Percentiles rank a stretch among this genome's conserved stretches.
Evolutionary conservation across 1,139 yeast species (phyloP).

Genomic region (Debaryomycetaceae sp.): DNA sequence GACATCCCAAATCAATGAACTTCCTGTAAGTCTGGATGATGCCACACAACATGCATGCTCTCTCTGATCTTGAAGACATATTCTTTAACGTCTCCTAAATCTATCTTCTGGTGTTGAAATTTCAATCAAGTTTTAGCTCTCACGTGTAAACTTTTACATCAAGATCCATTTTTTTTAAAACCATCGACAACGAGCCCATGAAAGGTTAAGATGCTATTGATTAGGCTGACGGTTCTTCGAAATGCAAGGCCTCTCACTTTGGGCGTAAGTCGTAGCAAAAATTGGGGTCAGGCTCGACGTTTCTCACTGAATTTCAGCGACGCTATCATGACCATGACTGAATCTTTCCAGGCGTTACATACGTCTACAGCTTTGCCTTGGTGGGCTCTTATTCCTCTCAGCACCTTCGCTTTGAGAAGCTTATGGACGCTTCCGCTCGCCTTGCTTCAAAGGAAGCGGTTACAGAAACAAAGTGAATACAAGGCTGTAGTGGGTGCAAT

Average conservation of each 20-base stretch:
- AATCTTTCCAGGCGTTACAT: constrained; percentile 48
- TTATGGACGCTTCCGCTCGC: constrained; percentile 77
- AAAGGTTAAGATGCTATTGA: not conserved
- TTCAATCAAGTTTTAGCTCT: not conserved
- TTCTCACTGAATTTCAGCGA: constrained; percentile 5
- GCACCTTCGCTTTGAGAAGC: constrained; percentile 65
- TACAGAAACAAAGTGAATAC: constrained; percentile 66
- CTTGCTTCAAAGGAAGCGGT: constrained; percentile 61
- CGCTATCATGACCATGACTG: constrained; percentile 34
- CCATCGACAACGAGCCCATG: not conserved
- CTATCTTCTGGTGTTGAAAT: not conserved
- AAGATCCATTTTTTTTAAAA: not conserved
- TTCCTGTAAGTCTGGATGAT: constrained; percentile 73
- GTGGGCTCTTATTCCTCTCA: constrained; percentile 75
- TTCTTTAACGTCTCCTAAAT: not conserved
- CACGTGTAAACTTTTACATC: not conserved
- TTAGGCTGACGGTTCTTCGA: not conserved
- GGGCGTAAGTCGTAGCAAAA: not conserved
- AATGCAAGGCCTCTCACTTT: not conserved
- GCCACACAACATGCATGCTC: constrained; percentile 98
- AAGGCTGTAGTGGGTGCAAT: constrained; percentile 70
- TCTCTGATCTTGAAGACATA: constrained; percentile 67
- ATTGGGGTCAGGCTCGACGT: not conserved
- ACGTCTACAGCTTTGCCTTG: constrained; percentile 66
- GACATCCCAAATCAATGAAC: constrained; percentile 85